Percentiles rank a stretch among this genome's conserved stretches.
These are phyloP conservation scores for Salix arbutifolia DNA, from an alignment of 345 rosid genomes.

Conservation along the genomic window DNA sequence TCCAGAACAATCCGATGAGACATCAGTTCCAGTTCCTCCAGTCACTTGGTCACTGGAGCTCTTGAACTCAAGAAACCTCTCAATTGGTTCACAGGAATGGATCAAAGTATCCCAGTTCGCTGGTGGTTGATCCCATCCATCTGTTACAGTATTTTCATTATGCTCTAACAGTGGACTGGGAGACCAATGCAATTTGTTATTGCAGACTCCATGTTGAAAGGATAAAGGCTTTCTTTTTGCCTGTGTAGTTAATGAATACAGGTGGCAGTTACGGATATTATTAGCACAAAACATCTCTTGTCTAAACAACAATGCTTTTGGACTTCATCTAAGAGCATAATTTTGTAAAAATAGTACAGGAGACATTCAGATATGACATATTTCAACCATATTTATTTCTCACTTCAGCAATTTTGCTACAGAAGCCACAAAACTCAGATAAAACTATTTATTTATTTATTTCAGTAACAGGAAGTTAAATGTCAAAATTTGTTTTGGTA, in stretches of 20 bases:
- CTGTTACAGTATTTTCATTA: conserved; percentile 21
- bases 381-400: too few relatives aligned
- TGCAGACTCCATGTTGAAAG: conserved; percentile 39
- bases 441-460: too few relatives aligned
- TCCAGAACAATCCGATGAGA: conserved; percentile 23
- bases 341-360: too few relatives aligned
- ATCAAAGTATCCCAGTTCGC: conserved; percentile 44
- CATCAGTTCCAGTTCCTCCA: conserved; percentile 21
- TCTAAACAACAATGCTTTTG: too few relatives aligned
- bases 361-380: too few relatives aligned
- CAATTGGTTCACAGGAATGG: conserved; percentile 63
- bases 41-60: conserved; percentile 22
- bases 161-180: conserved; percentile 42
- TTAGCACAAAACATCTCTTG: too few relatives aligned
- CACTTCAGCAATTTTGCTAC: too few relatives aligned
- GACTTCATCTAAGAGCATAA: too few relatives aligned
- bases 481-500: too few relatives aligned
- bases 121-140: conserved; percentile 35
- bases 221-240: conserved; percentile 67
- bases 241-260: conserved; percentile 34
- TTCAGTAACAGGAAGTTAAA: too few relatives aligned
- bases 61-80: conserved; percentile 61
- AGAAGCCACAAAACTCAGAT: too few relatives aligned
- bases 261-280: neutral
- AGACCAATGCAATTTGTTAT: conserved; percentile 51